phyloP scores from a whole-genome alignment of 1,284 basidiomycete species.

The Rhodotorula mucilaginosa region DNA sequence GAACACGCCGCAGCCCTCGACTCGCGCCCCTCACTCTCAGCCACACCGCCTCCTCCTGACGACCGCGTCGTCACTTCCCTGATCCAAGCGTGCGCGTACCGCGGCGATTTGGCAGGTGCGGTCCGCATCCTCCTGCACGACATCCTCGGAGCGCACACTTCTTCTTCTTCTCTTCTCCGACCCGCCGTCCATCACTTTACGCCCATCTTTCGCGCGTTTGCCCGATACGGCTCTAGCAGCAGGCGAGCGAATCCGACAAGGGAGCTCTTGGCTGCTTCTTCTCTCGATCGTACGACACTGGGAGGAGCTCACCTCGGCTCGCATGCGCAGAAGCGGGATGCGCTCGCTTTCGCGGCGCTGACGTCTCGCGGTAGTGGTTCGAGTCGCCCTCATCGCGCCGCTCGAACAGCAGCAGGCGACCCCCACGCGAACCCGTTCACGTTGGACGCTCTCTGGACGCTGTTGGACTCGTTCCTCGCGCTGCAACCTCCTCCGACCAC shows the following conservation, averaged over 20 bases:
- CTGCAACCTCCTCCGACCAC: conserved; percentile 11
- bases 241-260: background rate
- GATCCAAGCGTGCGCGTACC: conserved; percentile 25
- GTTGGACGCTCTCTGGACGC: conserved; percentile 13
- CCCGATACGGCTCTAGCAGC: conserved; percentile 8
- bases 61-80: conserved; percentile 16
- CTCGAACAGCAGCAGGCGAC: background rate
- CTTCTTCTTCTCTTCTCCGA: background rate
- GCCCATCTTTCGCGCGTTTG: conserved; percentile 32
- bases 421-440: conserved; percentile 15
- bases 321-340: background rate
- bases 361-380: background rate
- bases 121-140: conserved; percentile 22
- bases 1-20: background rate
- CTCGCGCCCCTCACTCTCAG: background rate
- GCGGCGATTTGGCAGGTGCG: conserved; percentile 27
- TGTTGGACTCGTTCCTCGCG: conserved; percentile 34
- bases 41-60: conserved; percentile 15
- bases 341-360: background rate
- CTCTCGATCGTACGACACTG: background rate
- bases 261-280: too few species aligned
- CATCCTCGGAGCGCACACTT: background rate
- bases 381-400: background rate
- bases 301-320: conserved; percentile 5
- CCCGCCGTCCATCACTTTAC: conserved; percentile 25